These are phyloP conservation scores for Dryas integrifolia DNA, from an alignment of 331 rosid species.

Conservation along the genomic window DNA sequence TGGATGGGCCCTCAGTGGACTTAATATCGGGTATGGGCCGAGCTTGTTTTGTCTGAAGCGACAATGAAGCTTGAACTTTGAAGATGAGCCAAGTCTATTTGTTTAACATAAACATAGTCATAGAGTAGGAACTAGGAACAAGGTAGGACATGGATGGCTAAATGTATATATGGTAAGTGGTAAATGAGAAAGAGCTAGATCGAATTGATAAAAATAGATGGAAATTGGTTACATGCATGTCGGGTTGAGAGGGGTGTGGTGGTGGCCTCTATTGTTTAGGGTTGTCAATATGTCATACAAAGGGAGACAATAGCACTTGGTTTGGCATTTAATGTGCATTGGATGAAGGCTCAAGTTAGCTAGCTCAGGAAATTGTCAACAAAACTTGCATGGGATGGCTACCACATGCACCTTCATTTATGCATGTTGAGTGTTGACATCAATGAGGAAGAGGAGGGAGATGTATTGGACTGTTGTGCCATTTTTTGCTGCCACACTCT, in stretches of 20 bases:
- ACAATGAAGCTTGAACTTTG: background rate
- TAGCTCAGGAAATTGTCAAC: background rate
- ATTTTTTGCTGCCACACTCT: background rate
- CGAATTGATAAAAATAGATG: background rate
- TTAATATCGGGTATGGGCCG: background rate
- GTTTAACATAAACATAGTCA: too few species aligned
- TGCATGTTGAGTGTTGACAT: background rate
- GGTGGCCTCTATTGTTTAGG: background rate
- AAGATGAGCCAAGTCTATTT: too few species aligned
- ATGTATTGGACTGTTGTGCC: constrained; percentile 2
- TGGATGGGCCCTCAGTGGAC: background rate
- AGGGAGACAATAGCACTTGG: constrained; percentile 13
- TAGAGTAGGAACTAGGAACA: too few species aligned
- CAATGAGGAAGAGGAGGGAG: background rate
- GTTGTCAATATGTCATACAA: background rate
- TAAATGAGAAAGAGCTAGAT: too few species aligned
- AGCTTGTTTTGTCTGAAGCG: background rate
- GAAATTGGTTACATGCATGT: constrained; percentile 1
- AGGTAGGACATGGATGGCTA: too few species aligned
- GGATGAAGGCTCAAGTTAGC: background rate
- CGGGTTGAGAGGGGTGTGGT: background rate
- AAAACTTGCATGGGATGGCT: background rate
- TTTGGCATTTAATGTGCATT: background rate
- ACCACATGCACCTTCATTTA: background rate
- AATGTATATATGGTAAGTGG: too few species aligned